These are phyloP conservation scores for Wickerhamomyces chambardii DNA, from an alignment of 805 yeast species.

Conservation along the genomic window DNA sequence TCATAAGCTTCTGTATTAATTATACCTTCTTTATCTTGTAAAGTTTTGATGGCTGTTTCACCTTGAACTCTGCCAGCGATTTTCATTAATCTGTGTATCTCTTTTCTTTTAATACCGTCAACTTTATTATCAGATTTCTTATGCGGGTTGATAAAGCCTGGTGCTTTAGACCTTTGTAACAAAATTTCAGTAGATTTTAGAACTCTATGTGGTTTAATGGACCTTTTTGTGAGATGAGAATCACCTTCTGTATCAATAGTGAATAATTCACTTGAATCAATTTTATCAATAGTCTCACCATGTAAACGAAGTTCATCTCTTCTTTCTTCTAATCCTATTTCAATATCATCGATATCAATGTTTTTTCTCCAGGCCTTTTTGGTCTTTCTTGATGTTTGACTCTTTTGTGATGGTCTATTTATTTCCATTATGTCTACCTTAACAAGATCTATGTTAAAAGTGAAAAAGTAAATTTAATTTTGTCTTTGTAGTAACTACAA, in stretches of 20 bases:
- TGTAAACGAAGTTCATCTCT: slow-evolving; percentile 51
- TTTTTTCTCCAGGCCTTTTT: slow-evolving; percentile 91
- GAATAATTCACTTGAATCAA: slow-evolving; percentile 39
- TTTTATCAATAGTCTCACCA: slow-evolving; percentile 36
- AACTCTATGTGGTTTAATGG: slow-evolving; percentile 25
- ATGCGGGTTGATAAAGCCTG: slow-evolving; percentile 40
- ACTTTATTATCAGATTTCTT: slow-evolving; percentile 30
- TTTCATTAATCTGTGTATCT: slow-evolving; percentile 57
- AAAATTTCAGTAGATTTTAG: slow-evolving; percentile 39
- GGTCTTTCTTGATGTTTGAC: slow-evolving; percentile 84
- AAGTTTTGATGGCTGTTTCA: slow-evolving; percentile 39
- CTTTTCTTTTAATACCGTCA: slow-evolving; percentile 58
- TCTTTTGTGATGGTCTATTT: slow-evolving; percentile 47
- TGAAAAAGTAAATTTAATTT: neutral
- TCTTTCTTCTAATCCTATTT: slow-evolving; percentile 55
- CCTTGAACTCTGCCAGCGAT: slow-evolving; percentile 68
- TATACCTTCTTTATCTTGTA: slow-evolving; percentile 58
- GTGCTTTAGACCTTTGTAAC: slow-evolving; percentile 68
- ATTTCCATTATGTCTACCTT: slow-evolving; percentile 19
- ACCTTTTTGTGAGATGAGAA: slow-evolving; percentile 28
- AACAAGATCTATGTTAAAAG: no score
- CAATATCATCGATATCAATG: slow-evolving; percentile 78
- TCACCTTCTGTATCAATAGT: slow-evolving; percentile 65
- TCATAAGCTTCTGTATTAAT: slow-evolving; percentile 45
- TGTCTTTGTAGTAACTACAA: neutral